Evolutionary conservation across 1,284 basidiomycete genomes (phyloP).

Genomic region (Sporisorium sorghi): DNA sequence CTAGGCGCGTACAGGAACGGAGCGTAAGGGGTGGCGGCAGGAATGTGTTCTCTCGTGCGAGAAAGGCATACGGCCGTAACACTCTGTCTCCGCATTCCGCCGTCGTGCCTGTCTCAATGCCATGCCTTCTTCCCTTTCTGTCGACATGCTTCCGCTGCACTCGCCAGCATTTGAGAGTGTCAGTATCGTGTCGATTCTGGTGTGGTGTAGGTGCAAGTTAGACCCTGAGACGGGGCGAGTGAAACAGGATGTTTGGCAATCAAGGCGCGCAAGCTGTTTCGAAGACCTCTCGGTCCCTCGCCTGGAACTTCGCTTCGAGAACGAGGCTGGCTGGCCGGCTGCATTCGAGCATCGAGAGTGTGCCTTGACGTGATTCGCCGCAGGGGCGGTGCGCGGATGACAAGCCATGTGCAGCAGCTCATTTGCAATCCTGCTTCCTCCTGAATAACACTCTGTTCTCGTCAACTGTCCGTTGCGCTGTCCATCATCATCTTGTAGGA

Average conservation of each 20-base stretch:
- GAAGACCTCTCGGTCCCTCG: slow-evolving; percentile 3
- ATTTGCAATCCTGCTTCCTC: not conserved
- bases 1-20: no score
- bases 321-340: slow-evolving; percentile 4
- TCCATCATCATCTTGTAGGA: no score
- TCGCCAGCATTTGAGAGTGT: no score
- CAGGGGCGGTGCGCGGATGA: slow-evolving; percentile 9
- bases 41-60: no score
- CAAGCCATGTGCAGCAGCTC: slow-evolving; percentile 23
- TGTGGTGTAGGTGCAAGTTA: not conserved
- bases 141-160: no score
- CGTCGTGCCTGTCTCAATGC: slow-evolving; percentile 7
- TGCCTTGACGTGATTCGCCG: not conserved
- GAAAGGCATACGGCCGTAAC: no score
- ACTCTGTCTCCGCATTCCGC: slow-evolving; percentile 12
- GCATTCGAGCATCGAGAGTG: slow-evolving; percentile 25
- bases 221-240: not conserved
- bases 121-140: no score
- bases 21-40: no score
- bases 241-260: not conserved
- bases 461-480: no score
- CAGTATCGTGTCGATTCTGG: no score
- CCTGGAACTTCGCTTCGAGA: slow-evolving; percentile 22
- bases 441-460: no score
- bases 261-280: not conserved